These are phyloP conservation scores for Pyrus hybrid DNA, from an alignment of 331 rosid species.

Conservation along the genomic window DNA sequence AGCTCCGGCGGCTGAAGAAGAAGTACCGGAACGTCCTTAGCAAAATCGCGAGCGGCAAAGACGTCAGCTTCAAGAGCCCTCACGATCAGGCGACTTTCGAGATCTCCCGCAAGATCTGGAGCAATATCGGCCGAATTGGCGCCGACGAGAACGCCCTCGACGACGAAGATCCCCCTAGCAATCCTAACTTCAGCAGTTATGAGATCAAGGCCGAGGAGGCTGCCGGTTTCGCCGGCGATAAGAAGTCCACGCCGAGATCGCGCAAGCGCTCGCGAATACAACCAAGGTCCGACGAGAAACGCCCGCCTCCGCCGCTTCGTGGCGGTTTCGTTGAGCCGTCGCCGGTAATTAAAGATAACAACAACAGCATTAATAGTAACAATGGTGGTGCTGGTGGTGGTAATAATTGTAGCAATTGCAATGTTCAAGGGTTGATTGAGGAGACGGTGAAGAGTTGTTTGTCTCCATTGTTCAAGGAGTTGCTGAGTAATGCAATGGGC, in stretches of 20 bases:
- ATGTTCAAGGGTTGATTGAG: constrained; percentile 48
- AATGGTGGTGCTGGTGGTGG: neutral
- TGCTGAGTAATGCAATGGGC: constrained; percentile 28
- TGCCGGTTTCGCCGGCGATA: neutral
- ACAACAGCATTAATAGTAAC: constrained; percentile 4
- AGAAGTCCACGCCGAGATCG: constrained; percentile 16
- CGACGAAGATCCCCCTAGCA: constrained; percentile 29
- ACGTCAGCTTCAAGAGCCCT: constrained; percentile 43
- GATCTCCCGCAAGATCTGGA: constrained; percentile 86
- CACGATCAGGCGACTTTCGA: constrained; percentile 70
- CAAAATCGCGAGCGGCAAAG: constrained; percentile 46
- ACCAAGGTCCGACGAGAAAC: constrained; percentile 17
- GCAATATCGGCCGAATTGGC: constrained; percentile 29
- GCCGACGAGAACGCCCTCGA: constrained; percentile 32
- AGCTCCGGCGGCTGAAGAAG: constrained; percentile 69
- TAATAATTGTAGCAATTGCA: neutral
- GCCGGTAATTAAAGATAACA: constrained; percentile 14
- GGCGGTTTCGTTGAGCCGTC: constrained; percentile 1
- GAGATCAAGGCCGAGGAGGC: constrained; percentile 30
- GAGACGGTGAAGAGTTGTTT: constrained; percentile 69
- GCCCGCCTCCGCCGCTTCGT: neutral
- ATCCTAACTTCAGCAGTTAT: constrained; percentile 10
- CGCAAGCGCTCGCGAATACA: constrained; percentile 35
- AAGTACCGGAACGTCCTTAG: constrained; percentile 47
- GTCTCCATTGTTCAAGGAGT: constrained; percentile 56